Conservation (phyloP, 169 alveolate genomes). For the Babesia sp. region DNA sequence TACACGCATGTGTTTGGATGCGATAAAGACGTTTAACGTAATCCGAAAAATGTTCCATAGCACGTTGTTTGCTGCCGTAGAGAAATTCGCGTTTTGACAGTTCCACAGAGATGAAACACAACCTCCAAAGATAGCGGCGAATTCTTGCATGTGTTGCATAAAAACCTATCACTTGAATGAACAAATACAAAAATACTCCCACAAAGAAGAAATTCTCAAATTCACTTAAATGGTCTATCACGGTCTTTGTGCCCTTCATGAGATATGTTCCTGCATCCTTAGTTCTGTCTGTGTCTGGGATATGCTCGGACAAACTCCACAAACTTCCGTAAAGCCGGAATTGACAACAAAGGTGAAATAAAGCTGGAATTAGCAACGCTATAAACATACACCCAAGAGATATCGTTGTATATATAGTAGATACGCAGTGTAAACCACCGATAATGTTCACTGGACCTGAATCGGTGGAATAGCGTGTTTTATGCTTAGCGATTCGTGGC, state of each 20-base stretch:
- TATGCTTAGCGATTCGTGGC: background rate
- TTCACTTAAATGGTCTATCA: slow-evolving; percentile 42
- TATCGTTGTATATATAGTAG: slow-evolving; percentile 19
- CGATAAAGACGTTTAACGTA: slow-evolving; percentile 23
- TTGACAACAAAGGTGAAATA: slow-evolving; percentile 56
- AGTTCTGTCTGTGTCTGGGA: background rate
- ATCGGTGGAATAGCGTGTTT: background rate
- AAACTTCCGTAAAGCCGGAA: slow-evolving; percentile 45
- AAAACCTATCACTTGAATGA: slow-evolving; percentile 51
- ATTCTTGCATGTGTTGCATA: slow-evolving; percentile 31
- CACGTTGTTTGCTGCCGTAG: slow-evolving; percentile 31
- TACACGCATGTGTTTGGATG: slow-evolving; percentile 6
- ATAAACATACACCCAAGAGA: slow-evolving; percentile 39
- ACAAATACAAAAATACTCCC: slow-evolving; percentile 49
- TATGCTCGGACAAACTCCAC: background rate
- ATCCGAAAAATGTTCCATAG: slow-evolving; percentile 40
- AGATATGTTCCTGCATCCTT: background rate
- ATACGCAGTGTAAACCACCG: slow-evolving; percentile 24
- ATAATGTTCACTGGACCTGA: background rate
- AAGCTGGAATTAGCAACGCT: slow-evolving; percentile 35
- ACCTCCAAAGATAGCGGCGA: slow-evolving; percentile 33
- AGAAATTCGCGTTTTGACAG: slow-evolving; percentile 28
- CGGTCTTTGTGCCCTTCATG: background rate
- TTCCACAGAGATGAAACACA: slow-evolving; percentile 44
- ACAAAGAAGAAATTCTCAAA: slow-evolving; percentile 57